phyloP scores from a whole-genome alignment of 1,284 basidiomycete genomes.

The Golubevia sp. region DNA sequence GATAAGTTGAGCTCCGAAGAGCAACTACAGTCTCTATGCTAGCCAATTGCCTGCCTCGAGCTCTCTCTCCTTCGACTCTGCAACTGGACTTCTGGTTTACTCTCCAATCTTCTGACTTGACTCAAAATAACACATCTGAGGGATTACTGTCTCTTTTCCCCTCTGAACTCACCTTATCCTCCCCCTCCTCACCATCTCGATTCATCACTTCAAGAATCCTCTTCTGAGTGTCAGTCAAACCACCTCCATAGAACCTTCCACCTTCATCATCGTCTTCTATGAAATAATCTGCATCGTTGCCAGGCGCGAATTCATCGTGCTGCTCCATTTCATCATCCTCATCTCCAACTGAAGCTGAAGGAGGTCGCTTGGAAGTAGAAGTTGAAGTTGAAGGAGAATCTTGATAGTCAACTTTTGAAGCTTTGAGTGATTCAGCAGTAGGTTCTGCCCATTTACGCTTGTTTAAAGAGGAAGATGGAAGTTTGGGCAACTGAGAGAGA shows the following conservation, averaged over 20 bases:
- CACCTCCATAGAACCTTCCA: slow-evolving; percentile 53
- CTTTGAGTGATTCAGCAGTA: slow-evolving; percentile 12
- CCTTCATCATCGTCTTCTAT: slow-evolving; percentile 55
- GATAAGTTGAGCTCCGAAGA: not conserved
- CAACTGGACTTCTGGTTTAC: too few species aligned
- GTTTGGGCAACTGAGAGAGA: slow-evolving; percentile 29
- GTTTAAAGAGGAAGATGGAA: slow-evolving; percentile 47
- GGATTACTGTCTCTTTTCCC: too few species aligned
- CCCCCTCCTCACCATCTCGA: slow-evolving; percentile 10
- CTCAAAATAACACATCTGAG: too few species aligned
- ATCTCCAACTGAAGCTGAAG: slow-evolving; percentile 13
- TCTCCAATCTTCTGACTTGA: slow-evolving; percentile 5
- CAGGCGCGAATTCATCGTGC: slow-evolving; percentile 12
- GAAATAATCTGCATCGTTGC: slow-evolving; percentile 22
- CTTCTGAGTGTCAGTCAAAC: slow-evolving; percentile 47
- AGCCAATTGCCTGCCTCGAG: too few species aligned
- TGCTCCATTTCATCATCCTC: slow-evolving; percentile 11
- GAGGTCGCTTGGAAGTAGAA: slow-evolving; percentile 15
- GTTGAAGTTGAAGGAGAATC: slow-evolving; percentile 14
- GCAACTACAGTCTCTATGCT: too few species aligned
- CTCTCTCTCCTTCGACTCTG: too few species aligned
- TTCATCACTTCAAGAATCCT: slow-evolving; percentile 55
- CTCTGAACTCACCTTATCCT: slow-evolving; percentile 5
- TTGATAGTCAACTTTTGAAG: not conserved
- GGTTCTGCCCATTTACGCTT: slow-evolving; percentile 51